Conservation (phyloP, 108 stramenopile genomes). For the Craspedostauros australis region DNA sequence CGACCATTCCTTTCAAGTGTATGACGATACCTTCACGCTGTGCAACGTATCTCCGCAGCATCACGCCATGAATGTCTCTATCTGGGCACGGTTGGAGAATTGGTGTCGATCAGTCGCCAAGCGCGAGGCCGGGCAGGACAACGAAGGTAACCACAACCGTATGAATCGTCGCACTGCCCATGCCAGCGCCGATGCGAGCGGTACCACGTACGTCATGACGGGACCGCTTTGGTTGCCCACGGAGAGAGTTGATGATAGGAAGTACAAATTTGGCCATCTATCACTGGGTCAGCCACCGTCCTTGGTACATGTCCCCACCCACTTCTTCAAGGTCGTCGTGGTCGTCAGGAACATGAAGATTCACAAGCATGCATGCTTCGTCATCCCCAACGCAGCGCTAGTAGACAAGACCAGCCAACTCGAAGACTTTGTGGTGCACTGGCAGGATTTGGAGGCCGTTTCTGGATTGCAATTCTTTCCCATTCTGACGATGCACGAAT, state of each 20-base stretch:
- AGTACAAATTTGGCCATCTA: conserved; percentile 49
- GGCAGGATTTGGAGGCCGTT: conserved; percentile 76
- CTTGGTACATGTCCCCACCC: conserved; percentile 72
- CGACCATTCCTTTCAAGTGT: conserved; percentile 3
- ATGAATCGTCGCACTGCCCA: neutral
- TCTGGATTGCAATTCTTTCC: conserved; percentile 77
- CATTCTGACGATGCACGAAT: conserved; percentile 9
- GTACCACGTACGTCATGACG: conserved; percentile 55
- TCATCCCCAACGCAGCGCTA: conserved; percentile 56
- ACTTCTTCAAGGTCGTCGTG: conserved; percentile 78
- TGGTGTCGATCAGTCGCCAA: conserved; percentile 45
- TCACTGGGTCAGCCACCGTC: conserved; percentile 66
- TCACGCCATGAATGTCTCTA: conserved; percentile 44
- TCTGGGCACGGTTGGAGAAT: conserved; percentile 53
- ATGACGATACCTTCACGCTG: conserved; percentile 51
- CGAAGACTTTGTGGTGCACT: conserved; percentile 63
- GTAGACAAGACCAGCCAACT: conserved; percentile 15
- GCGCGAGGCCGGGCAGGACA: no score
- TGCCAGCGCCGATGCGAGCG: neutral
- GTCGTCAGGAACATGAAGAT: conserved; percentile 19
- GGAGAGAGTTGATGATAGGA: conserved; percentile 6
- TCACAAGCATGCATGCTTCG: conserved; percentile 70
- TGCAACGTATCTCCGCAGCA: conserved; percentile 67
- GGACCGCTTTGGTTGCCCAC: conserved; percentile 76
- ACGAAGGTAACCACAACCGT: neutral